Conservation (phyloP, 2,329 filamentous ascomycete genomes). For the Colletotrichum viniferum region DNA sequence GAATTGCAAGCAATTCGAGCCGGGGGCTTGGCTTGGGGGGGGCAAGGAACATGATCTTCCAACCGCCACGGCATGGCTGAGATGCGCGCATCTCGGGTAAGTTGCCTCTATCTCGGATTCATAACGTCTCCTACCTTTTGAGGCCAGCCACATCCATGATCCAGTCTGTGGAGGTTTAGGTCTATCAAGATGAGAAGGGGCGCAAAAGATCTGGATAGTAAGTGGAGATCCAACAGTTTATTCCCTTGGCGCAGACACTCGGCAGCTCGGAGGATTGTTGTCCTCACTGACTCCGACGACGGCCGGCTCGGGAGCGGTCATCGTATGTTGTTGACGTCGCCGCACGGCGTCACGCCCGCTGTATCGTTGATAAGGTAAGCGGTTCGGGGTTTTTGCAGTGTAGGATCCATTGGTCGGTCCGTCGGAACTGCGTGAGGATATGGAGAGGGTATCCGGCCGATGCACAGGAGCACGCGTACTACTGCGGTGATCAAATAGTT, state of each 20-base stretch:
- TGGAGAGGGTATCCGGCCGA: background rate
- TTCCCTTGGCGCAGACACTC: background rate
- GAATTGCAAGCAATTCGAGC: background rate
- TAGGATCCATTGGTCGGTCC: background rate
- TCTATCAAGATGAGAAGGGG: background rate
- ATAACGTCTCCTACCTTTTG: background rate
- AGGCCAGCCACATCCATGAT: background rate
- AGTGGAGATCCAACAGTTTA: background rate
- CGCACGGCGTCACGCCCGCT: background rate
- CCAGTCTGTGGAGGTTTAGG: background rate
- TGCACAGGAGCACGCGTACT: background rate
- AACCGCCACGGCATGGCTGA: background rate
- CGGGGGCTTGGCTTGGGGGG: background rate
- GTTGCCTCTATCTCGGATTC: background rate
- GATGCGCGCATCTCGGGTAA: background rate
- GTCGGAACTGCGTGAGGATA: background rate
- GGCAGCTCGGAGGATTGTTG: background rate
- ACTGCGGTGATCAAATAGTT: background rate
- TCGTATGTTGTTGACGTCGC: slow-evolving; percentile 8
- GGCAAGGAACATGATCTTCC: background rate
- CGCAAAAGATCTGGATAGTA: background rate
- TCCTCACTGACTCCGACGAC: background rate
- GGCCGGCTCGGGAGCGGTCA: background rate
- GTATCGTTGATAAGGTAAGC: background rate
- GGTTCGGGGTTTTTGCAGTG: background rate